A percentile compares a stretch with the other conserved stretches of the same genome.
Conservation (phyloP, 441 rosid species). For the Euphorbia schlechtendalii region DNA sequence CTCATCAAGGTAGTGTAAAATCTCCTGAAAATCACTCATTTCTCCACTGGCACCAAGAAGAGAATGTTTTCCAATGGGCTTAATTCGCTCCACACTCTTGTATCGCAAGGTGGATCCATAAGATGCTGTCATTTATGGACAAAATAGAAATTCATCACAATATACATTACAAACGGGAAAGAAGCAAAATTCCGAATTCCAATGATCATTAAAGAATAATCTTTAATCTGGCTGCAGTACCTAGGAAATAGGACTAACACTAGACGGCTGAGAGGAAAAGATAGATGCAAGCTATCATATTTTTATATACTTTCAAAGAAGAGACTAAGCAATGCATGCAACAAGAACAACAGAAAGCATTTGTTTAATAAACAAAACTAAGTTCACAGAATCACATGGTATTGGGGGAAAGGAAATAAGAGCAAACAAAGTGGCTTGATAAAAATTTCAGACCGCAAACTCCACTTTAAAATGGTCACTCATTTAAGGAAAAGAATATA, state of each 20-base stretch:
- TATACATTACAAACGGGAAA: too few relatives aligned
- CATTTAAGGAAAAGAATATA: too few relatives aligned
- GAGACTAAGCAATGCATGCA: background rate
- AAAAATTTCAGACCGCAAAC: background rate
- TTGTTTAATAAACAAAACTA: background rate
- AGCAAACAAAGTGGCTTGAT: background rate
- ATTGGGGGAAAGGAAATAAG: background rate
- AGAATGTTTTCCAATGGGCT: conserved; percentile 90
- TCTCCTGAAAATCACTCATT: conserved; percentile 94
- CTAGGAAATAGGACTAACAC: background rate
- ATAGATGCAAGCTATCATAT: conserved; percentile 7
- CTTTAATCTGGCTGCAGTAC: background rate
- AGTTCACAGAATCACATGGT: too few relatives aligned
- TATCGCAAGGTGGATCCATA: conserved; percentile 92
- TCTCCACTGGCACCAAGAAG: conserved; percentile 97
- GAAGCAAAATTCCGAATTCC: too few relatives aligned
- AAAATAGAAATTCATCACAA: too few relatives aligned
- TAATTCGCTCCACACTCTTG: conserved; percentile 82
- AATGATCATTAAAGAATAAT: background rate
- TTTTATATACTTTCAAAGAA: too few relatives aligned
- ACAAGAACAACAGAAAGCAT: background rate
- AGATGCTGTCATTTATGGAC: too few relatives aligned
- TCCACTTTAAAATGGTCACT: too few relatives aligned
- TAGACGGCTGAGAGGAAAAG: background rate
- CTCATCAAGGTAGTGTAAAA: conserved; percentile 77